A percentile compares a stretch with the other conserved stretches of the same genome.
Conservation (phyloP, 129 eudicot genomes). For the Artemisia annua region DNA sequence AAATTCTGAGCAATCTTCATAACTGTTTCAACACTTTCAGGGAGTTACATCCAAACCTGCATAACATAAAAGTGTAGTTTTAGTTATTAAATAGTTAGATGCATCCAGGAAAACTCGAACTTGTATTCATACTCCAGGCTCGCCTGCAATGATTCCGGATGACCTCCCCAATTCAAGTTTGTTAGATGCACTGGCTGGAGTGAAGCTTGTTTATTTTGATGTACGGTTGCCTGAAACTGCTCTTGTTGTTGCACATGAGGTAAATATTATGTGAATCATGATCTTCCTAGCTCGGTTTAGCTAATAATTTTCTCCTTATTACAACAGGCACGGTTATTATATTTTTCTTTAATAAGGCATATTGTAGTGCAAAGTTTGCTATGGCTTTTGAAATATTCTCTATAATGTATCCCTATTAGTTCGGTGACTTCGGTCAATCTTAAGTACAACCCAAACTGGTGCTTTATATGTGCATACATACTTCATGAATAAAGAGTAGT, state of each 20-base stretch:
- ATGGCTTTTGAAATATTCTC: background rate
- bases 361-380: background rate
- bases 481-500: too few relatives aligned
- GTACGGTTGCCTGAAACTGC: conserved; percentile 84
- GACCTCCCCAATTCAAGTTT: conserved; percentile 66
- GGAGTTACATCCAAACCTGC: conserved; percentile 17
- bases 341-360: background rate
- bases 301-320: background rate
- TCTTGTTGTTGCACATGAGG: conserved; percentile 75
- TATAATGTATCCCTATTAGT: too few relatives aligned
- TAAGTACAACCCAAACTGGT: too few relatives aligned
- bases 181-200: conserved; percentile 68
- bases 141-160: conserved; percentile 80
- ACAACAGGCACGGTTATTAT: background rate
- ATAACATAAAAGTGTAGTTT: background rate
- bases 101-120: conserved; percentile 89
- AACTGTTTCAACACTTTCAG: conserved; percentile 1
- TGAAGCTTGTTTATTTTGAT: conserved; percentile 78
- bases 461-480: too few relatives aligned
- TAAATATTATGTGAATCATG: conserved; percentile 33
- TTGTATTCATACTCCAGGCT: conserved; percentile 92
- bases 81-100: conserved; percentile 2
- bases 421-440: too few relatives aligned
- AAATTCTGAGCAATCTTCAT: background rate
- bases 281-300: conserved; percentile 5